Evolutionary conservation across 371 early-diverging fungal species (phyloP), one percentile per base, ranked within the genome.

Genomic region (Actinomortierella wolfii): DNA sequence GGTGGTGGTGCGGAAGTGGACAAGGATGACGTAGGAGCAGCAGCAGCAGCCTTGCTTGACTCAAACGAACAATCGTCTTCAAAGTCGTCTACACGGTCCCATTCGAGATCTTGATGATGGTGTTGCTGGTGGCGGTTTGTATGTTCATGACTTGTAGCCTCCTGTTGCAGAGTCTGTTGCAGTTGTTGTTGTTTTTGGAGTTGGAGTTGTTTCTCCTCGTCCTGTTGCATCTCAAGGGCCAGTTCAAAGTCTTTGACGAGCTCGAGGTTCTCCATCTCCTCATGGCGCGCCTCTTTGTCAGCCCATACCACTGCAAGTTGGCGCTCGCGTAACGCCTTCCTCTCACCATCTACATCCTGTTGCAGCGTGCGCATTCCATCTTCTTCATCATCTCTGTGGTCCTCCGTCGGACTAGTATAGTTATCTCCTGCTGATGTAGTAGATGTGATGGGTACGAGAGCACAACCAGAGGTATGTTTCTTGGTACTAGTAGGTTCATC

Each of bases 241-340:
- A 59, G 47, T 40, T 69, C 64, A 54, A 69, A 69, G 18, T 64
- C 49, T 54, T 54, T 63, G 51, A 69, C 64, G 64, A 69, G 59
- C 54, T 69, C 69, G 14, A 69, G 48, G 41, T 69, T 69, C 42
- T 69, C 69, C 60, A 69, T 45, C 43, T 69, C 69, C 34, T 69
- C 69, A 39, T 59, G 69, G 41, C 49, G 51, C 23, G 34, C 24
- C 6, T 56, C 64, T 49, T 59, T 18, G 42, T 69, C 69, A 0
- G 21, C 42, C 69, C 69, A 69, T 5, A 69, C 60, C 7, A 9
- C 8, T 45, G 59, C 23, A 8, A 69, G 54, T 17, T 17, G 39
- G 39, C 43, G 56, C 17, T 53, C 47, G 21, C 69, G 69, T 11
- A 34, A 11, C 4, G 34, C 34, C 34, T 34, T 11, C 34, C 11